These are phyloP conservation scores for Physcia stellaris DNA, from an alignment of 495 filamentous ascomycete species.

Conservation along the genomic window DNA sequence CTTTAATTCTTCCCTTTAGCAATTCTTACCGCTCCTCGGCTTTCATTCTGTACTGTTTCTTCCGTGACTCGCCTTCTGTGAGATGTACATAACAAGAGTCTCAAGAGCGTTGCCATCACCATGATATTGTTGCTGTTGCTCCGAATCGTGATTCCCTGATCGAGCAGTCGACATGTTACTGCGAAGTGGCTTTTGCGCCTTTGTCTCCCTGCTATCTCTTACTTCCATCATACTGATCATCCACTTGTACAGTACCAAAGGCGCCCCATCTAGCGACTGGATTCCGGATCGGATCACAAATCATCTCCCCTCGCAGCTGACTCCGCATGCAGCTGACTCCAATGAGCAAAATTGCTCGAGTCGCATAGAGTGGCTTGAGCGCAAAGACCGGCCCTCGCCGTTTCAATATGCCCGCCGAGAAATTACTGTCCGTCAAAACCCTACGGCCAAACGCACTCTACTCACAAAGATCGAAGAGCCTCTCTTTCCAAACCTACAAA, in stretches of 20 bases:
- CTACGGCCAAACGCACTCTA: constrained; percentile 5
- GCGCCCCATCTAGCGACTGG: not conserved
- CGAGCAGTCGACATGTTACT: not conserved
- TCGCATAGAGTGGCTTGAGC: constrained; percentile 12
- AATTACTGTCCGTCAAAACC: constrained; percentile 9
- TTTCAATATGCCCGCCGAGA: constrained; percentile 15
- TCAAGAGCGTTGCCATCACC: no score
- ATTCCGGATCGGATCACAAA: not conserved
- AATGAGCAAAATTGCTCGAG: constrained; percentile 12
- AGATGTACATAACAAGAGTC: no score
- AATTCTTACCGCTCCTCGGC: no score
- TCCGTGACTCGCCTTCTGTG: no score
- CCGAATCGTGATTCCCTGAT: no score
- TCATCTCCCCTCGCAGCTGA: no score
- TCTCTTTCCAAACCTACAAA: constrained; percentile 31
- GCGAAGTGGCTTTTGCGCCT: not conserved
- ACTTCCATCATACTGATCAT: not conserved
- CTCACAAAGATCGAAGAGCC: constrained; percentile 22
- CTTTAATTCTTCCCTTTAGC: no score
- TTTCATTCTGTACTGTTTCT: no score
- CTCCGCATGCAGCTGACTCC: no score
- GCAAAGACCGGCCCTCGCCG: constrained; percentile 12
- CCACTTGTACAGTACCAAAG: constrained; percentile 1
- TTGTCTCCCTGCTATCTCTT: constrained; percentile 2
- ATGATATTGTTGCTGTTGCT: no score